Evolutionary conservation across 805 yeast genomes (phyloP).

Genomic region (Clavispora vitiphila): DNA sequence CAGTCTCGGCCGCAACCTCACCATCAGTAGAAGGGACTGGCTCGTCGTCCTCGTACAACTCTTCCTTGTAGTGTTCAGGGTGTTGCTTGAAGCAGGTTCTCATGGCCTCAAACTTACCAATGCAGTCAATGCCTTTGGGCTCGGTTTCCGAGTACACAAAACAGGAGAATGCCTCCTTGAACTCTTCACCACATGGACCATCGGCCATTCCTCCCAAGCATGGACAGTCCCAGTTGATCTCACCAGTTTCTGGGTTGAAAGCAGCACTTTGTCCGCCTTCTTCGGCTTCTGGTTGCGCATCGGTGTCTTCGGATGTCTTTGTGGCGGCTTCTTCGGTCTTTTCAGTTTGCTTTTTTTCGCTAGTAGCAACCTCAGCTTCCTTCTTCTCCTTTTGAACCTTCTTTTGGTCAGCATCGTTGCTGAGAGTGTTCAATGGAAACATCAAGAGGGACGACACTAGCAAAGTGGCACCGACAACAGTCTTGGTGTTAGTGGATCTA

Average conservation of each 20-base stretch:
- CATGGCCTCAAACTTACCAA: constrained; percentile 85
- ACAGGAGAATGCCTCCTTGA: constrained; percentile 90
- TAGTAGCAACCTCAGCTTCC: constrained; percentile 5
- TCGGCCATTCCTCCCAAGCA: constrained; percentile 98
- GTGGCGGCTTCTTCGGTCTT: too few species aligned
- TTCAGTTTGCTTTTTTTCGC: too few species aligned
- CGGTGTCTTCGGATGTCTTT: constrained; percentile 10
- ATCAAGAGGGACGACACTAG: constrained; percentile 6
- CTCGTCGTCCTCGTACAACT: constrained; percentile 74
- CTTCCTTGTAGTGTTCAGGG: constrained; percentile 93
- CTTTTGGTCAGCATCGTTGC: constrained; percentile 12
- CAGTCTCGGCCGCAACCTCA: not conserved
- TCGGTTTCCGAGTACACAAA: constrained; percentile 91
- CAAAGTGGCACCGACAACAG: constrained; percentile 6
- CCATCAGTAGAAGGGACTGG: constrained; percentile 15
- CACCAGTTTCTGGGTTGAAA: constrained; percentile 94
- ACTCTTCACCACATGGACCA: constrained; percentile 97
- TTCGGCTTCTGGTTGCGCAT: constrained; percentile 4
- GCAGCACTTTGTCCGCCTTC: constrained; percentile 56
- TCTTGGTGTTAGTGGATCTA: not conserved
- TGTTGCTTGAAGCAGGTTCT: constrained; percentile 88
- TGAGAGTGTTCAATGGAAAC: constrained; percentile 5
- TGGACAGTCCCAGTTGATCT: constrained; percentile 99
- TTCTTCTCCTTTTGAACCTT: constrained; percentile 9
- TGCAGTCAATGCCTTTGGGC: constrained; percentile 95